Evolutionary conservation across 148 eudicot genomes (phyloP).

Genomic region (Nepenthes mirabilis): DNA sequence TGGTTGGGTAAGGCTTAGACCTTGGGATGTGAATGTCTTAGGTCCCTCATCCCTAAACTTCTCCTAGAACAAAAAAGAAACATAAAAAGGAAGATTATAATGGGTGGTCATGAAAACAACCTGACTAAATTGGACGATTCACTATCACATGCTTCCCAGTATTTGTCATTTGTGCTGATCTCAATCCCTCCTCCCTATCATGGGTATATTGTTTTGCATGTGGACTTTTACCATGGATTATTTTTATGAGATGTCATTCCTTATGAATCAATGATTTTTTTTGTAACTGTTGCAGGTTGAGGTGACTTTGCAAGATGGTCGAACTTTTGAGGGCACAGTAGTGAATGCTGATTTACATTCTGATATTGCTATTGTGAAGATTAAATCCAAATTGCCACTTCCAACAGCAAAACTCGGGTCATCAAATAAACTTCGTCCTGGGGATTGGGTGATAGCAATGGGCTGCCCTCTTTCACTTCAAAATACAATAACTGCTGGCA

Average conservation of each 20-base stretch:
- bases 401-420: conserved; percentile 78
- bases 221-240: too few relatives aligned
- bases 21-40: too few relatives aligned
- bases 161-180: too few relatives aligned
- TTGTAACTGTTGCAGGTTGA: conserved; percentile 44
- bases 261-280: too few relatives aligned
- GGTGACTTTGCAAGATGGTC: conserved; percentile 94
- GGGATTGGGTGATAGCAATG: conserved; percentile 95
- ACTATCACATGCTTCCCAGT: too few relatives aligned
- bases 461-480: conserved; percentile 93
- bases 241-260: not conserved
- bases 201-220: not conserved
- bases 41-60: too few relatives aligned
- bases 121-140: too few relatives aligned
- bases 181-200: too few relatives aligned
- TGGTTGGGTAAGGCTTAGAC: too few relatives aligned
- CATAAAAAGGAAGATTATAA: too few relatives aligned
- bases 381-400: conserved; percentile 75
- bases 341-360: conserved; percentile 89
- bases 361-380: conserved; percentile 81
- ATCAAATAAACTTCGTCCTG: conserved; percentile 86
- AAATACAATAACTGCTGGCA: conserved; percentile 95
- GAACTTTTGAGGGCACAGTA: conserved; percentile 78
- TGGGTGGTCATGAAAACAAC: too few relatives aligned
- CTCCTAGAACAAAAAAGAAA: too few relatives aligned